phyloP scores from a whole-genome alignment of 164 flowering plant genomes.

The Tinospora cordifolia region DNA sequence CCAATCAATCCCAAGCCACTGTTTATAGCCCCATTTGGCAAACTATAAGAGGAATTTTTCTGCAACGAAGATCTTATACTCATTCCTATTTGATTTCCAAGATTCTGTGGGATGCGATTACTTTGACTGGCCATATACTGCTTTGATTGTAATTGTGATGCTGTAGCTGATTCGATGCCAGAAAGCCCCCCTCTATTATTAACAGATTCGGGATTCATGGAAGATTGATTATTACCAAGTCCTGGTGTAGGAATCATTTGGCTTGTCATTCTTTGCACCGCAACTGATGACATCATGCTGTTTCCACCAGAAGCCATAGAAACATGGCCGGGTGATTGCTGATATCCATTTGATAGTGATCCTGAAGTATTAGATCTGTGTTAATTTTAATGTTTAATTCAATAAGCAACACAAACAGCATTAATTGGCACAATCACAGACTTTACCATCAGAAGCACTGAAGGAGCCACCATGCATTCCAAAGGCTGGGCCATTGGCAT shows the following conservation, averaged over 20 bases:
- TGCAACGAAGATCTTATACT: constrained; percentile 69
- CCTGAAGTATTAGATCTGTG: constrained; percentile 39
- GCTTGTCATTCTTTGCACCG: constrained; percentile 45
- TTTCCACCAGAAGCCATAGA: constrained; percentile 47
- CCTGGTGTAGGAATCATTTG: constrained; percentile 99
- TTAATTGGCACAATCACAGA: background rate
- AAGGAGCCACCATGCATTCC: constrained; percentile 45
- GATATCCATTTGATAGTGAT: constrained; percentile 63
- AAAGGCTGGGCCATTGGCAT: constrained; percentile 33
- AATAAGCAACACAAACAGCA: background rate
- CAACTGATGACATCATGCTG: constrained; percentile 43
- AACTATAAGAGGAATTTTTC: constrained; percentile 43
- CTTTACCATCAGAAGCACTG: constrained; percentile 51
- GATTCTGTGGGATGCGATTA: constrained; percentile 58
- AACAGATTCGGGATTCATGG: constrained; percentile 48
- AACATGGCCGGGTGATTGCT: constrained; percentile 46
- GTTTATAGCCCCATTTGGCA: constrained; percentile 57
- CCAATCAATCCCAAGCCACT: constrained; percentile 55
- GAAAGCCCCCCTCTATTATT: constrained; percentile 52
- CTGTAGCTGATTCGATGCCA: constrained; percentile 46
- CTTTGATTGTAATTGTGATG: constrained; percentile 58
- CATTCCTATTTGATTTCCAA: constrained; percentile 65
- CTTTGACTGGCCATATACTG: constrained; percentile 61
- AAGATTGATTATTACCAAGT: constrained; percentile 46
- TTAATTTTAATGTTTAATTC: background rate